phyloP scores from a whole-genome alignment of 768 basidiomycete genomes.

The Pisolithus sp. region DNA sequence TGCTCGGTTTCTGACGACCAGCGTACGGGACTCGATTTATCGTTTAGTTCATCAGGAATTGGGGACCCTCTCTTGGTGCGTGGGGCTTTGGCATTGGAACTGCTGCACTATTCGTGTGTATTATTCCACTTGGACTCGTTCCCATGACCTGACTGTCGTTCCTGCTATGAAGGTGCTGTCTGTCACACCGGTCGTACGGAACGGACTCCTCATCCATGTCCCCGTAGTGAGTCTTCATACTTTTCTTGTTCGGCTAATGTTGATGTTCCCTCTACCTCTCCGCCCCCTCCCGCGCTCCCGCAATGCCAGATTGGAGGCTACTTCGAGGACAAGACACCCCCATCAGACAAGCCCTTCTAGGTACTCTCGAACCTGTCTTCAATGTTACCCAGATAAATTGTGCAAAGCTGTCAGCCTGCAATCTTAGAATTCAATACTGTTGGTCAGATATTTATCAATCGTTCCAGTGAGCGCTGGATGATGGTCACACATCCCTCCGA shows the following conservation, averaged over 20 bases:
- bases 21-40: background rate
- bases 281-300: background rate
- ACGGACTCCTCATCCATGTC: constrained; percentile 63
- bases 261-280: background rate
- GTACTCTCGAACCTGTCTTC: constrained; percentile 5
- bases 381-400: constrained; percentile 8
- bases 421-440: background rate
- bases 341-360: constrained; percentile 82
- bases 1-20: background rate
- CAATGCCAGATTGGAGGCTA: constrained; percentile 54
- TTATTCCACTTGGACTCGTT: no score
- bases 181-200: constrained; percentile 79
- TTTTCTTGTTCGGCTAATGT: background rate
- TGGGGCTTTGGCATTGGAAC: constrained; percentile 72
- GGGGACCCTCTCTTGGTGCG: constrained; percentile 54
- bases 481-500: no score
- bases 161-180: constrained; percentile 53
- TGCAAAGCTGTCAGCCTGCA: background rate
- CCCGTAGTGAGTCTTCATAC: constrained; percentile 54
- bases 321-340: constrained; percentile 74
- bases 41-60: constrained; percentile 44
- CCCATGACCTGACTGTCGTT: background rate
- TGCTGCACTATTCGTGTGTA: constrained; percentile 56
- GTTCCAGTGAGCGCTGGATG: no score
- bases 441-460: background rate